Evolutionary conservation across 805 yeast genomes (phyloP).

Genomic region (Tetrapisispora phaffii): DNA sequence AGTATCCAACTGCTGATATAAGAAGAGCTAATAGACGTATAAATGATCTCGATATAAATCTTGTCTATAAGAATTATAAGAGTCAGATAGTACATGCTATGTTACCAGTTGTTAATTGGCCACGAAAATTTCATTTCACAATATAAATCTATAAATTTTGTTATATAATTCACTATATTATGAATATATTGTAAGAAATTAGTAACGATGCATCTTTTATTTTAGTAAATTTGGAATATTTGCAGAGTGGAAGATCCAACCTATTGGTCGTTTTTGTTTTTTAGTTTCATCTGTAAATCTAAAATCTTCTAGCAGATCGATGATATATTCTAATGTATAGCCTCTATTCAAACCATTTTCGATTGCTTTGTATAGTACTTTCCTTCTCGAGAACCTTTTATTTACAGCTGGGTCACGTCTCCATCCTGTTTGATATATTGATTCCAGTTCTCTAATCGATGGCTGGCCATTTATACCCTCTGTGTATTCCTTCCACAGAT

Average conservation of each 20-base stretch:
- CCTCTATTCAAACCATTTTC: conserved; percentile 41
- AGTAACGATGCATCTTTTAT: not conserved
- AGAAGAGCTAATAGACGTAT: too few species aligned
- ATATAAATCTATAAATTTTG: not conserved
- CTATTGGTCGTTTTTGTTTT: conserved; percentile 35
- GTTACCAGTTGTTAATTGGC: too few species aligned
- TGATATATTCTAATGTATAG: conserved; percentile 33
- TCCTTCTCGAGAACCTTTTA: conserved; percentile 44
- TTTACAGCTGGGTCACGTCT: conserved; percentile 44
- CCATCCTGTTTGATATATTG: conserved; percentile 45
- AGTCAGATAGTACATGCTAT: too few species aligned
- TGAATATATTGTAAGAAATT: not conserved
- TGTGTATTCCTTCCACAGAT: conserved; percentile 49
- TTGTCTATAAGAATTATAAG: too few species aligned
- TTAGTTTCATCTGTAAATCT: conserved; percentile 36
- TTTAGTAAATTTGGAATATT: conserved; percentile 17
- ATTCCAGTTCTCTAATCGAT: conserved; percentile 40
- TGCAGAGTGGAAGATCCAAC: conserved; percentile 36
- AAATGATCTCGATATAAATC: too few species aligned
- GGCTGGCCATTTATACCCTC: conserved; percentile 45
- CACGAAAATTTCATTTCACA: not conserved
- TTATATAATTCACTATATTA: too few species aligned
- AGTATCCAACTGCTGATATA: too few species aligned
- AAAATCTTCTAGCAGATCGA: conserved; percentile 38
- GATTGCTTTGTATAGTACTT: conserved; percentile 45